A percentile compares a stretch with the other conserved stretches of the same genome.
Evolutionary conservation across 352 stramenopile genomes (phyloP).

Genomic region (Phytophthora nicotianae): DNA sequence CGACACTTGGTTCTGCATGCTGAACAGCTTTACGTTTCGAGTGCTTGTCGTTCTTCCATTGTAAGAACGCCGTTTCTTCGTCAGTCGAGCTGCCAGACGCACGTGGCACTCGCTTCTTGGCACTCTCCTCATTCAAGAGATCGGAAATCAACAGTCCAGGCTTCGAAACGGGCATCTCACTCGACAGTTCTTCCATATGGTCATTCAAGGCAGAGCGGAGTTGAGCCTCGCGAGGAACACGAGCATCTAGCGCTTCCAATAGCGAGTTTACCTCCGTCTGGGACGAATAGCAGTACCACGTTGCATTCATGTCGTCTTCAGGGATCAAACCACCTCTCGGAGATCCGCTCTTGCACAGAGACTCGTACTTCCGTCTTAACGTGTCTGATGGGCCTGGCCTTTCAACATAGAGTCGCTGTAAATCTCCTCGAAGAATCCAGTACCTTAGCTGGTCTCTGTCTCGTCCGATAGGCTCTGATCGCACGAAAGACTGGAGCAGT

Average conservation of each 20-base stretch:
- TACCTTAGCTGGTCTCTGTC: slow-evolving; percentile 66
- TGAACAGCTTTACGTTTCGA: slow-evolving; percentile 27
- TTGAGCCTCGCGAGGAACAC: slow-evolving; percentile 53
- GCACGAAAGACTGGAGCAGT: slow-evolving; percentile 75
- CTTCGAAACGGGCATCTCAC: slow-evolving; percentile 76
- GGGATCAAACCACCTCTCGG: slow-evolving; percentile 28
- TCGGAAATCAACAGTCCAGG: slow-evolving; percentile 78
- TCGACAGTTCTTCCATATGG: slow-evolving; percentile 60
- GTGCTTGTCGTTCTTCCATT: slow-evolving; percentile 75
- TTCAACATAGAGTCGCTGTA: slow-evolving; percentile 74
- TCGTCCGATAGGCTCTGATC: slow-evolving; percentile 73
- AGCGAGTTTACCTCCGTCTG: slow-evolving; percentile 66
- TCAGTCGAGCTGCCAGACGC: slow-evolving; percentile 4
- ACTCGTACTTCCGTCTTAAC: slow-evolving; percentile 56
- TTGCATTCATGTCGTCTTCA: slow-evolving; percentile 33
- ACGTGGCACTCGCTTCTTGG: slow-evolving; percentile 51
- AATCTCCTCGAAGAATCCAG: slow-evolving; percentile 79
- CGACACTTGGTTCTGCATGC: slow-evolving; percentile 43
- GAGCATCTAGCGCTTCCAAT: slow-evolving; percentile 58
- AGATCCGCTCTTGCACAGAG: slow-evolving; percentile 31
- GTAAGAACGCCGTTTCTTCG: slow-evolving; percentile 40
- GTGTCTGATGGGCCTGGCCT: slow-evolving; percentile 46
- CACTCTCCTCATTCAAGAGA: slow-evolving; percentile 64
- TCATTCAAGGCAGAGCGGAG: slow-evolving; percentile 59
- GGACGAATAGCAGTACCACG: slow-evolving; percentile 74